These are phyloP conservation scores for Colletotrichum salicis DNA, from an alignment of 2,329 filamentous ascomycete genomes.

Conservation along the genomic window DNA sequence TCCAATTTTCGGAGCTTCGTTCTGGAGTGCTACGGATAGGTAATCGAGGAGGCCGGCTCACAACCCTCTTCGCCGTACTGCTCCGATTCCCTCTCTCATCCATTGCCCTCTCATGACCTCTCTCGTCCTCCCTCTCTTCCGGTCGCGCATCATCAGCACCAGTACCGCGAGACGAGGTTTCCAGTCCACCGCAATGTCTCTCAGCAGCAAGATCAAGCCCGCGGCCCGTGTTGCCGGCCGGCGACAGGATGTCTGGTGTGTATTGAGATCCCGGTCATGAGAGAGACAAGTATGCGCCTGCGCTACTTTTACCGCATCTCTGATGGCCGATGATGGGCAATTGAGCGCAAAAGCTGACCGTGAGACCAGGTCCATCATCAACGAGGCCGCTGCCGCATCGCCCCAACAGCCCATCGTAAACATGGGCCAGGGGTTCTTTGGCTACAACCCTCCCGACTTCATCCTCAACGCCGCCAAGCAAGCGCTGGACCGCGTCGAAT, in stretches of 20 bases:
- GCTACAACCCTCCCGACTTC: slow-evolving; percentile 93
- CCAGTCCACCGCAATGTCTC: slow-evolving; percentile 50
- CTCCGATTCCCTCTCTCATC: slow-evolving; percentile 7
- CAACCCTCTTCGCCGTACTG: background rate
- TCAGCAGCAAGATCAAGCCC: slow-evolving; percentile 59
- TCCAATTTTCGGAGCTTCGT: slow-evolving; percentile 18
- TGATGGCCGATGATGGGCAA: no score
- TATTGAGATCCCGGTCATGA: background rate
- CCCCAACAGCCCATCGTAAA: slow-evolving; percentile 73
- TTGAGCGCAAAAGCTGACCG: slow-evolving; percentile 9
- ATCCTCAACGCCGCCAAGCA: slow-evolving; percentile 91
- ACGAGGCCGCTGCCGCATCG: slow-evolving; percentile 71
- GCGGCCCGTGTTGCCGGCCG: slow-evolving; percentile 61
- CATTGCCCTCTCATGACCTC: slow-evolving; percentile 27
- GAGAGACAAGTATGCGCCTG: background rate
- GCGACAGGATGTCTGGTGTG: slow-evolving; percentile 65
- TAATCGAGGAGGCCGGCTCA: background rate
- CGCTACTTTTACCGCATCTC: background rate
- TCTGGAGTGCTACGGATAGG: background rate
- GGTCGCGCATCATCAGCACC: slow-evolving; percentile 34
- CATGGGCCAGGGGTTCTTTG: slow-evolving; percentile 79
- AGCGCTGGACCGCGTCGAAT: slow-evolving; percentile 90
- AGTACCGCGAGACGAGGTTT: slow-evolving; percentile 33
- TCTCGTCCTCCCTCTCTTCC: slow-evolving; percentile 32
- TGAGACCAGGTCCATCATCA: slow-evolving; percentile 68